These are phyloP conservation scores for Prillingera fragicola DNA, from an alignment of 1,284 basidiomycete species.

Conservation along the genomic window DNA sequence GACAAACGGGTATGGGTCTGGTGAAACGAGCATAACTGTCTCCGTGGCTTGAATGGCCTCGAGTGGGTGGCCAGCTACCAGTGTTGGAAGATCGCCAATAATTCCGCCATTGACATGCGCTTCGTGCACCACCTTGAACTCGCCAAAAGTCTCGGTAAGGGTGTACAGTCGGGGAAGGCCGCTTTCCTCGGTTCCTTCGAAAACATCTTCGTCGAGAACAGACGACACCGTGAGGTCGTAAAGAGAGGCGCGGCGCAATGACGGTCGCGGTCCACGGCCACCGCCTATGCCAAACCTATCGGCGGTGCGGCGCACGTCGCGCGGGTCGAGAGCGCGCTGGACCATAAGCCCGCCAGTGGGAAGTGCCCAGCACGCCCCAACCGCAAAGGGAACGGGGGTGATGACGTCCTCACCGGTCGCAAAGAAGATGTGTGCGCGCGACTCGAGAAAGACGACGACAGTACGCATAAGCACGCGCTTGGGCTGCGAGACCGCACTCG, in stretches of 20 bases:
- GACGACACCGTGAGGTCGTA: conserved; percentile 27
- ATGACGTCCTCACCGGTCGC: conserved; percentile 68
- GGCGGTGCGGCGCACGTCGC: conserved; percentile 12
- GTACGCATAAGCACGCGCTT: conserved; percentile 52
- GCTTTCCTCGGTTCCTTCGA: conserved; percentile 61
- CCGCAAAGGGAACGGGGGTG: conserved; percentile 74
- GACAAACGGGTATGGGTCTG: conserved; percentile 32
- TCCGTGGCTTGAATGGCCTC: conserved; percentile 2
- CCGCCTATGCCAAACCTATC: not conserved
- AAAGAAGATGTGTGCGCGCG: conserved; percentile 66
- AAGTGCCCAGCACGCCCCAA: conserved; percentile 71
- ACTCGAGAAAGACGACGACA: conserved; percentile 72
- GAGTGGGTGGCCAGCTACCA: not conserved
- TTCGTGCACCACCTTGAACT: conserved; percentile 58
- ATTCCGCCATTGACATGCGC: conserved; percentile 18
- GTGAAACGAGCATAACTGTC: conserved; percentile 23
- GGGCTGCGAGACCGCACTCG: no score
- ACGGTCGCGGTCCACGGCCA: conserved; percentile 1
- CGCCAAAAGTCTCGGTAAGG: conserved; percentile 67
- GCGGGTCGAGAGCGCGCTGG: conserved; percentile 56
- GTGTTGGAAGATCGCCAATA: not conserved
- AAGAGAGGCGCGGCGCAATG: conserved; percentile 16
- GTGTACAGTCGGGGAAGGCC: conserved; percentile 71
- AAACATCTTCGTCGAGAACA: conserved; percentile 52
- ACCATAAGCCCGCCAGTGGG: conserved; percentile 48